Conservation (phyloP, 2,329 filamentous ascomycete species). For the Colletotrichum liriopes region DNA sequence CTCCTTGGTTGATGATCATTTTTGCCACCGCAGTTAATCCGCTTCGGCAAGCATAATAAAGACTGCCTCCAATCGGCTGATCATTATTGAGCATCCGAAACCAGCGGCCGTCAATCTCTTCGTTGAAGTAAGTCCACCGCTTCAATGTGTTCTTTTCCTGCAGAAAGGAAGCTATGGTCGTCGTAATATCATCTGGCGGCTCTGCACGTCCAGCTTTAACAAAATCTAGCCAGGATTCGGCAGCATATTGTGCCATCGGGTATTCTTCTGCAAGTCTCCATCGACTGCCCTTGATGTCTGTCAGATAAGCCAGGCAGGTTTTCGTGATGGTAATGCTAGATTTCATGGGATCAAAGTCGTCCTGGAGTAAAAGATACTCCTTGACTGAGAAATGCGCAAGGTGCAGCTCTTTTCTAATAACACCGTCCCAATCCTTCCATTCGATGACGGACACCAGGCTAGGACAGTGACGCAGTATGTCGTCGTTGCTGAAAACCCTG, state of each 20-base stretch:
- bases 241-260: background rate
- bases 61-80: background rate
- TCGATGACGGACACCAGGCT: background rate
- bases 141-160: too few relatives aligned
- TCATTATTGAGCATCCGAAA: too few relatives aligned
- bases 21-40: background rate
- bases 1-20: background rate
- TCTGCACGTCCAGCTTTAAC: too few relatives aligned
- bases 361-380: background rate
- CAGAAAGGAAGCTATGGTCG: too few relatives aligned
- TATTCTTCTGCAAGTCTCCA: background rate
- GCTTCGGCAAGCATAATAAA: background rate
- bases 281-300: background rate
- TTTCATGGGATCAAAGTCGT: background rate
- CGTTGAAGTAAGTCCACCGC: too few relatives aligned
- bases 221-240: background rate
- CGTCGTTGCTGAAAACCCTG: background rate
- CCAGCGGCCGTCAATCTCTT: too few relatives aligned
- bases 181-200: too few relatives aligned
- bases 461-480: background rate
- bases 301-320: background rate
- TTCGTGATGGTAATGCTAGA: background rate
- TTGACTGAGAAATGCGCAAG: background rate
- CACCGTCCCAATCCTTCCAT: background rate
- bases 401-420: background rate